These are phyloP conservation scores for Epichloe amarillans DNA, from an alignment of 2,329 filamentous ascomycete genomes.

Conservation along the genomic window DNA sequence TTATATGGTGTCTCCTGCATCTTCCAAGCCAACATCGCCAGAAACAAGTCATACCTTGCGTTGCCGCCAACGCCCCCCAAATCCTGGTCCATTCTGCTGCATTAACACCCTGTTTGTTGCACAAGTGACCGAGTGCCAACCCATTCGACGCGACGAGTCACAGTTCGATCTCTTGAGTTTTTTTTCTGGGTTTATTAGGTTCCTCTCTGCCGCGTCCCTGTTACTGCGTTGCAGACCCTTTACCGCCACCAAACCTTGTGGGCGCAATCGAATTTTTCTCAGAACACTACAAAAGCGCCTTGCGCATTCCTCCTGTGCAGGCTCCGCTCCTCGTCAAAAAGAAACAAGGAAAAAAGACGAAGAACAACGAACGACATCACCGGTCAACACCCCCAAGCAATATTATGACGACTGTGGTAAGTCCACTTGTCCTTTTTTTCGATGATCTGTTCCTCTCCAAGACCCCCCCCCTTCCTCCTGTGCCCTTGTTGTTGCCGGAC, in stretches of 20 bases:
- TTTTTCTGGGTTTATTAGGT: background rate
- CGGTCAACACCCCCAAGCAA: background rate
- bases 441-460: constrained; percentile 4
- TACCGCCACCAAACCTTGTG: background rate
- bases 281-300: background rate
- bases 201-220: background rate
- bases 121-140: background rate
- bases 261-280: background rate
- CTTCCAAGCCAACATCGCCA: background rate
- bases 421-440: constrained; percentile 11
- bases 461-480: background rate
- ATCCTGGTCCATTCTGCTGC: background rate
- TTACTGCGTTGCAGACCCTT: background rate
- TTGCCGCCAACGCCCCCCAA: background rate
- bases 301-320: background rate
- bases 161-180: background rate
- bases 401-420: constrained; percentile 25
- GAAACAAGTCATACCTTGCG: background rate
- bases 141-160: background rate
- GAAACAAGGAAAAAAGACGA: too few species aligned
- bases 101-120: background rate
- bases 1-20: background rate
- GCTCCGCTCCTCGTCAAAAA: too few species aligned
- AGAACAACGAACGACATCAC: too few species aligned
- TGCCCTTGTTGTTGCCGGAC: background rate